Evolutionary conservation across 2,329 filamentous ascomycete genomes (phyloP).

Genomic region (Arachnopeziza araneosa): DNA sequence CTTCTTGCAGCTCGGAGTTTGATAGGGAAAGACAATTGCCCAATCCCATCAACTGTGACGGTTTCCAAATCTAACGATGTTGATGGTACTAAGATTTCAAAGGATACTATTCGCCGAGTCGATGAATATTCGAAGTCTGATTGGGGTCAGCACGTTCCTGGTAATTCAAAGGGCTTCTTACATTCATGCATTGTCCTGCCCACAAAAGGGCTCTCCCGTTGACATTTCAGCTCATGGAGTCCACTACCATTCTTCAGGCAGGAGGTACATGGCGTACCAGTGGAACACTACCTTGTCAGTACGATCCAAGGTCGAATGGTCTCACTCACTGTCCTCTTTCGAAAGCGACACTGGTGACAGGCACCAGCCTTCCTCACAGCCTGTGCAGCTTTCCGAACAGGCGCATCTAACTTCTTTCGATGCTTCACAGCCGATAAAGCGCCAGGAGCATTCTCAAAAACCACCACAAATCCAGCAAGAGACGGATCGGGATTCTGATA

Average conservation of each 20-base stretch:
- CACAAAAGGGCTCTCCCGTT: slow-evolving; percentile 22
- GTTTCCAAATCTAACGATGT: background rate
- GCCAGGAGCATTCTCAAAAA: slow-evolving; percentile 23
- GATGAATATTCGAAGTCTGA: slow-evolving; percentile 22
- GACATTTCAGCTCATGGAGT: slow-evolving; percentile 22
- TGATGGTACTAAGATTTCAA: slow-evolving; percentile 8
- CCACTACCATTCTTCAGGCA: slow-evolving; percentile 21
- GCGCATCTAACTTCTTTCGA: slow-evolving; percentile 19
- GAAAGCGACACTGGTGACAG: slow-evolving; percentile 27
- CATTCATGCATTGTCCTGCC: slow-evolving; percentile 20
- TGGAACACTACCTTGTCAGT: slow-evolving; percentile 18
- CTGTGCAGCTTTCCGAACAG: slow-evolving; percentile 22
- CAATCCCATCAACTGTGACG: slow-evolving; percentile 21
- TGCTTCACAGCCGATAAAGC: slow-evolving; percentile 20
- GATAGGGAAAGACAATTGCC: slow-evolving; percentile 14
- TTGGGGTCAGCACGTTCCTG: background rate
- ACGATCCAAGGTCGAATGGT: background rate
- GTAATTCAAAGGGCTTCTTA: slow-evolving; percentile 2
- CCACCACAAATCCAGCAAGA: slow-evolving; percentile 20
- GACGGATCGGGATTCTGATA: background rate
- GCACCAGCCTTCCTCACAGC: slow-evolving; percentile 26
- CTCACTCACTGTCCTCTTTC: slow-evolving; percentile 23
- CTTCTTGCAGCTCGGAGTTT: slow-evolving; percentile 11
- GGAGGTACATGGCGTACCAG: slow-evolving; percentile 21
- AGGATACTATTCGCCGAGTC: slow-evolving; percentile 17